These are phyloP conservation scores for Agrostemma githago DNA, from an alignment of 148 eudicot genomes.

Conservation along the genomic window DNA sequence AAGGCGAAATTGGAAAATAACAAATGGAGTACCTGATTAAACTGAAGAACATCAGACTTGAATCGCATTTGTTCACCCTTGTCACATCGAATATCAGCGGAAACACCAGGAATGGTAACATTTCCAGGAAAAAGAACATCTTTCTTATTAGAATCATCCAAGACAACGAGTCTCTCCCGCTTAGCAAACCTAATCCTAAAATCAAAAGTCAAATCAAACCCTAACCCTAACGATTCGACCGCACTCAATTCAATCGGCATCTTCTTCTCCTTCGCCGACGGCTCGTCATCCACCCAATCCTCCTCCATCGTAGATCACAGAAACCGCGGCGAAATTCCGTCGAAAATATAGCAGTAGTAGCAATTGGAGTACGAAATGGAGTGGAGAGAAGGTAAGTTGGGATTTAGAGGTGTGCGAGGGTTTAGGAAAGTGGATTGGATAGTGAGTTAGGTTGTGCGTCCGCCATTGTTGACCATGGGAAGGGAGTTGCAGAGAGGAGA, in stretches of 20 bases:
- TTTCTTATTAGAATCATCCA: constrained; percentile 47
- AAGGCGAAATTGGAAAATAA: neutral
- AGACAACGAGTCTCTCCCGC: constrained; percentile 51
- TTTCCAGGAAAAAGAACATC: constrained; percentile 67
- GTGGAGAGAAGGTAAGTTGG: no score
- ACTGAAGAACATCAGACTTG: constrained; percentile 82
- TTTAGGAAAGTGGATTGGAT: neutral
- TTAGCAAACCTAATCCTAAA: constrained; percentile 77
- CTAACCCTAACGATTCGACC: constrained; percentile 67
- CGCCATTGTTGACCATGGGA: no score
- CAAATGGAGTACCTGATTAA: constrained; percentile 55
- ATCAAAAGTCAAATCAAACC: constrained; percentile 88
- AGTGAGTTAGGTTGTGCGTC: neutral
- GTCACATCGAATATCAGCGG: constrained; percentile 74
- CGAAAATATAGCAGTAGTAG: neutral
- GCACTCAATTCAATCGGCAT: constrained; percentile 51
- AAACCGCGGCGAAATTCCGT: neutral
- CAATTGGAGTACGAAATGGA: no score
- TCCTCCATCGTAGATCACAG: constrained; percentile 5
- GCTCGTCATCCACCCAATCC: constrained; percentile 14
- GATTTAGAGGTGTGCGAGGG: neutral
- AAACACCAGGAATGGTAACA: constrained; percentile 45
- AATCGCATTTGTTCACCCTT: constrained; percentile 88
- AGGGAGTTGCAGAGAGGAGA: neutral
- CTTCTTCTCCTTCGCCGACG: constrained; percentile 6